Evolutionary conservation across 768 basidiomycete genomes (phyloP).

Genomic region (Dioszegia hungarica): DNA sequence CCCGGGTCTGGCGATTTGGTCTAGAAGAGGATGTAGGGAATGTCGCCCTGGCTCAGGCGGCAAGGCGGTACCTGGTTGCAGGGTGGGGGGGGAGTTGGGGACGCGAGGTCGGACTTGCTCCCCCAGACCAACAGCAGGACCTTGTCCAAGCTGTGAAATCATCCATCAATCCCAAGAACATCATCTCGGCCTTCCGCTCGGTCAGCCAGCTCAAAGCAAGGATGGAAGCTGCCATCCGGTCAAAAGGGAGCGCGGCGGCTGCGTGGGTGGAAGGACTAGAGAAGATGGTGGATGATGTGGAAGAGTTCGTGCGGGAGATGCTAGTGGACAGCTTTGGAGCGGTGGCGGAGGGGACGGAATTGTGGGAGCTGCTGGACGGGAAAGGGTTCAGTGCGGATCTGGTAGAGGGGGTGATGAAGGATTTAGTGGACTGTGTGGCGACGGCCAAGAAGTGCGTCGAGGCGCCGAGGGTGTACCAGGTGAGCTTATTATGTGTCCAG

Average conservation of each 20-base stretch:
- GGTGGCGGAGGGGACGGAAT: conserved; percentile 66
- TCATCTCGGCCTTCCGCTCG: conserved; percentile 65
- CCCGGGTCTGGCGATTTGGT: conserved; percentile 78
- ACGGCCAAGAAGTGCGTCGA: conserved; percentile 61
- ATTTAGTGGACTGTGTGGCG: conserved; percentile 57
- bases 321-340: conserved; percentile 59
- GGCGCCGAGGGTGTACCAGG: conserved; percentile 60
- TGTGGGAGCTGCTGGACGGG: conserved; percentile 68
- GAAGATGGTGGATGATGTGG: conserved; percentile 64
- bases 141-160: conserved; percentile 71
- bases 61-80: conserved; percentile 69
- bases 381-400: conserved; percentile 68
- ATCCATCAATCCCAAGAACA: conserved; percentile 62
- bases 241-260: conserved; percentile 8
- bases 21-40: conserved; percentile 72
- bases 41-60: conserved; percentile 63
- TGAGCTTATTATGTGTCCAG: conserved; percentile 40
- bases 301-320: conserved; percentile 62
- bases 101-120: conserved; percentile 68
- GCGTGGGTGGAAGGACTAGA: conserved; percentile 63
- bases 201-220: conserved; percentile 53
- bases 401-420: conserved; percentile 71
- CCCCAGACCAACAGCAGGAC: conserved; percentile 61
- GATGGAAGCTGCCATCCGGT: conserved; percentile 36
- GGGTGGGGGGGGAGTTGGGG: conserved; percentile 86